Percentiles rank a stretch among this genome's conserved stretches.
These are phyloP conservation scores for Sclerotinia sclerotiorum DNA, from an alignment of 2,329 filamentous ascomycete genomes.

Conservation along the genomic window DNA sequence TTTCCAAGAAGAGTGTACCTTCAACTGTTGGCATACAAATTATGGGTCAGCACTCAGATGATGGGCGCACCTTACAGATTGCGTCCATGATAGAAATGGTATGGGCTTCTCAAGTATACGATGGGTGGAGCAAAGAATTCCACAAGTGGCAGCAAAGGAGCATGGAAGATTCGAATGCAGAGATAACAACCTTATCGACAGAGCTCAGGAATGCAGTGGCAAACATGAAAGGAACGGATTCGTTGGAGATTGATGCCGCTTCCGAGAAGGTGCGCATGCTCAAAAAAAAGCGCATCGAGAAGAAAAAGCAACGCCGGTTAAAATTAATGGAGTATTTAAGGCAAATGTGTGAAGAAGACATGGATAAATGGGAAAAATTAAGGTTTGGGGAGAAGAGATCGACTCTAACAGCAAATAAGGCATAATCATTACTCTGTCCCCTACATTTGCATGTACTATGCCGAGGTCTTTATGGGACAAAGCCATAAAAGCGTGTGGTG, in stretches of 20 bases:
- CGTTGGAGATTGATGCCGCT: background rate
- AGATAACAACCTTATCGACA: background rate
- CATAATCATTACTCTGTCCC: background rate
- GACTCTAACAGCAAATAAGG: background rate
- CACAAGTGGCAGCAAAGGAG: background rate
- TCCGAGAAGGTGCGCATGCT: background rate
- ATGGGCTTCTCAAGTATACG: background rate
- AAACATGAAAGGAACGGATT: background rate
- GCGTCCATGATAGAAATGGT: conserved; percentile 42
- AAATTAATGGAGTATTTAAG: background rate
- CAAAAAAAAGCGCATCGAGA: background rate
- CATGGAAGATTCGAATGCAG: background rate
- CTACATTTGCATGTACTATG: too few species aligned
- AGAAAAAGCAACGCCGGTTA: background rate
- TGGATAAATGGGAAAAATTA: conserved; percentile 5
- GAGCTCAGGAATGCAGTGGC: background rate
- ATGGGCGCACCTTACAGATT: conserved; percentile 60
- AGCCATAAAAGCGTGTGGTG: background rate
- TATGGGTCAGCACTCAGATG: conserved; percentile 80
- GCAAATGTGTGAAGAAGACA: conserved; percentile 8
- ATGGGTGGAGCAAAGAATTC: background rate
- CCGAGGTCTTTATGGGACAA: background rate
- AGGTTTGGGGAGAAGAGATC: background rate
- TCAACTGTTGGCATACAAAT: conserved; percentile 65
- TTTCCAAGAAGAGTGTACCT: conserved; percentile 39